Base-by-base conservation (phyloP, 192 early-diverging fungal species). In the Entomortierella chlamydospora region DNA sequence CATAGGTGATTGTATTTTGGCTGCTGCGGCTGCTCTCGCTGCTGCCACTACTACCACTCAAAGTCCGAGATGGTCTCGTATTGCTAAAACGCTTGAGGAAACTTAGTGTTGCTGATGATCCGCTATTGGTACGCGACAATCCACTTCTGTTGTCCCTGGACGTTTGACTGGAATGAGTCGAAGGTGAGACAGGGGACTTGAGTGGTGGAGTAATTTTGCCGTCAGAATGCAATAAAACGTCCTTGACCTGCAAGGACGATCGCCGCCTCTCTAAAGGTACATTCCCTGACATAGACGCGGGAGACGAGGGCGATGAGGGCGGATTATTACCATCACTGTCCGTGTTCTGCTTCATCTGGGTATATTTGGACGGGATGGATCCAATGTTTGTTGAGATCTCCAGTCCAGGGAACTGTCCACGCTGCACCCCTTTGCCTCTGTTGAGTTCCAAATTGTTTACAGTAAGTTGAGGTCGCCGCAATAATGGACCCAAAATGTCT, bases 201-300 rank as follows among this genome's bases (percentile, higher is more conserved):
- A 79, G 49, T 17, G 76, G 76, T 9, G 76, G 68, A 2, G 76
- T 70, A 29, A 61, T 59, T 26, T 54, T 37, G 12, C 68, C 76
- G 18, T 79, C 68, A 15, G 70, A 79, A n/a, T 65, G 55, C 10
- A 68, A 64, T 5, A 79, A 56, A 12, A 79, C 68, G 26, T 79
- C 76, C 33, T 70, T 79, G 63, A 79, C 55, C 42, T 70, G 49
- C 25, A 79, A 41, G 0, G 76, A 79, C 5, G 76, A 60, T 29
- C 76, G 43, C 15, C 76, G 61, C 23, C 34, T 64, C 25, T 65
- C 68, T n/a, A 25, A 13, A 30, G 45, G 42, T 1, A 20, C 61
- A 49, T 60, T 64, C 4, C 26, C 49, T 4, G 76, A 47, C 2
- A 63, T 37, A 1, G 68, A 47, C 4, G 55, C 11, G 4, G 68